Percentiles rank a stretch among this genome's conserved stretches.
Conservation (phyloP, 1,139 yeast genomes). For the Hansenula lynferdii region DNA sequence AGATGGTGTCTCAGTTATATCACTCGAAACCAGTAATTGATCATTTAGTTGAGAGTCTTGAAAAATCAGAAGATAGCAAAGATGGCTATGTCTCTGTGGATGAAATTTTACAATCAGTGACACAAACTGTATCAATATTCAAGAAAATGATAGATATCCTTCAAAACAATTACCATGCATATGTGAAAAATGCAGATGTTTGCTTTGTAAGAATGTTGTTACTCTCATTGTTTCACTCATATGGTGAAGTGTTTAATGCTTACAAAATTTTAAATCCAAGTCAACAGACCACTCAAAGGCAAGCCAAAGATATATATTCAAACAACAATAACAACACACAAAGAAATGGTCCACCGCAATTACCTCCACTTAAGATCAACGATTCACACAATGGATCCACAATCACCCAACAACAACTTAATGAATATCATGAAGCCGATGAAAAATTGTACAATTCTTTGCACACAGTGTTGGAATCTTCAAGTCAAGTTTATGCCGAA, state of each 20-base stretch:
- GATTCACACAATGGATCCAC: constrained; percentile 14
- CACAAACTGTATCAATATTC: constrained; percentile 38
- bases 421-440: constrained; percentile 53
- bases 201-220: constrained; percentile 71
- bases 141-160: constrained; percentile 46
- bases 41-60: constrained; percentile 52
- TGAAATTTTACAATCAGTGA: constrained; percentile 29
- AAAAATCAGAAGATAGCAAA: constrained; percentile 43
- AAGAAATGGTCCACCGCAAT: constrained; percentile 6
- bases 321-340: constrained; percentile 8
- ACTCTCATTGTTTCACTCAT: constrained; percentile 66
- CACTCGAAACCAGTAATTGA: constrained; percentile 58
- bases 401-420: constrained; percentile 26
- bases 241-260: constrained; percentile 72
- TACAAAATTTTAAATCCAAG: constrained; percentile 50
- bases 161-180: constrained; percentile 40
- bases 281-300: constrained; percentile 8
- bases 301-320: constrained; percentile 10
- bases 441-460: constrained; percentile 73
- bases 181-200: constrained; percentile 56
- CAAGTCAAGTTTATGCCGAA: constrained; percentile 76
- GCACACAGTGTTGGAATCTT: constrained; percentile 66
- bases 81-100: constrained; percentile 24
- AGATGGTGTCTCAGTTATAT: constrained; percentile 51
- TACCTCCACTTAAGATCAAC: constrained; percentile 18